Evolutionary conservation across 2,329 filamentous ascomycete species (phyloP).

Genomic region (Phaeosphaeriaceae sp.): DNA sequence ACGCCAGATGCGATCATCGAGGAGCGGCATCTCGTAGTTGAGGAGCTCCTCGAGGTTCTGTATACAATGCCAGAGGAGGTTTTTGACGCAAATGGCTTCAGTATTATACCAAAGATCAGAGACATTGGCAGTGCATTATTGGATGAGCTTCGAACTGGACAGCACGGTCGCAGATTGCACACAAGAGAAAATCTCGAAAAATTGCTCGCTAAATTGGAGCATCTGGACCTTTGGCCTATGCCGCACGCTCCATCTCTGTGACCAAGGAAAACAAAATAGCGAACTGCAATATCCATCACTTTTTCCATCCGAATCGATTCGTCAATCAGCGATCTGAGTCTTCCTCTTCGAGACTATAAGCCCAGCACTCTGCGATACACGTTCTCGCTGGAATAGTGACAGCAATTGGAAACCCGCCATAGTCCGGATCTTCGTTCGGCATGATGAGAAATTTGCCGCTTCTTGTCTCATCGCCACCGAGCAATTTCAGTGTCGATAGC

Average conservation of each 20-base stretch:
- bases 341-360: constrained; percentile 31
- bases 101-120: constrained; percentile 26
- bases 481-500: constrained; percentile 45
- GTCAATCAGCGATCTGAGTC: constrained; percentile 27
- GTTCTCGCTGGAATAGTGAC: constrained; percentile 63
- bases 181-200: constrained; percentile 21
- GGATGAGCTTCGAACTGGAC: constrained; percentile 23
- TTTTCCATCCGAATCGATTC: background rate
- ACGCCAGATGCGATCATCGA: constrained; percentile 24
- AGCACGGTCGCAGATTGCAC: constrained; percentile 16
- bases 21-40: constrained; percentile 22
- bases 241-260: constrained; percentile 6
- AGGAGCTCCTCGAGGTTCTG: constrained; percentile 23
- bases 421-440: constrained; percentile 64
- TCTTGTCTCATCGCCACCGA: constrained; percentile 57
- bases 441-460: constrained; percentile 60
- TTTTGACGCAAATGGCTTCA: constrained; percentile 30
- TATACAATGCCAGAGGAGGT: constrained; percentile 26
- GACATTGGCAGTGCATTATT: constrained; percentile 26
- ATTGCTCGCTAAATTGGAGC: constrained; percentile 21
- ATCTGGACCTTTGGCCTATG: constrained; percentile 17
- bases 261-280: background rate
- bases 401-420: constrained; percentile 63
- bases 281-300: no score
- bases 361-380: constrained; percentile 32